phyloP scores from a whole-genome alignment of 768 basidiomycete species.

The Tylopilus sp. region DNA sequence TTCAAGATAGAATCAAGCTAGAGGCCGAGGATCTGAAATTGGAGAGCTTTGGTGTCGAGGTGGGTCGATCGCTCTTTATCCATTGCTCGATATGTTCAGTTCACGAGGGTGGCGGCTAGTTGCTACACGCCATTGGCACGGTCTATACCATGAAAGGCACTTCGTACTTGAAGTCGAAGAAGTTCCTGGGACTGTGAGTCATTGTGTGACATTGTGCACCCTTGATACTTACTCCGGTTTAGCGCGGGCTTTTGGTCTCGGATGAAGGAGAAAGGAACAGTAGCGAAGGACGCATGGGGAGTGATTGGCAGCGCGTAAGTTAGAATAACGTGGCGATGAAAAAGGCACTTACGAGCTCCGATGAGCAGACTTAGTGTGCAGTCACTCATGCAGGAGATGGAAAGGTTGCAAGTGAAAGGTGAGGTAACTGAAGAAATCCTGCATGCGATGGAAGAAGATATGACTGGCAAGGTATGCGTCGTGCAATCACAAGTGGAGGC shows the following conservation, averaged over 20 bases:
- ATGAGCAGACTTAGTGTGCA: conserved; percentile 24
- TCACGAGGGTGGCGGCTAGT: conserved; percentile 34
- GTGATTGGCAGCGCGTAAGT: conserved; percentile 92
- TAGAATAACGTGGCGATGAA: conserved; percentile 36
- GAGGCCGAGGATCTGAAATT: conserved; percentile 96
- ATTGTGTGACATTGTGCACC: conserved; percentile 4
- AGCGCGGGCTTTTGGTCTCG: conserved; percentile 91
- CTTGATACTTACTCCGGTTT: conserved; percentile 8
- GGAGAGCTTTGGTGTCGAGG: conserved; percentile 97
- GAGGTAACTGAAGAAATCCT: conserved; percentile 84
- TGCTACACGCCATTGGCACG: conserved; percentile 85
- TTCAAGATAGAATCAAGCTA: conserved; percentile 68
- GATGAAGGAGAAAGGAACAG: conserved; percentile 88
- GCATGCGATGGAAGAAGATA: conserved; percentile 83
- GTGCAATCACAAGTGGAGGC: not conserved
- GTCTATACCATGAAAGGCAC: conserved; percentile 94
- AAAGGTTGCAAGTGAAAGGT: conserved; percentile 84
- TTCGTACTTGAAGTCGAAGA: conserved; percentile 86
- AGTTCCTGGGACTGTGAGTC: conserved; percentile 84
- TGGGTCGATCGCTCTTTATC: conserved; percentile 32
- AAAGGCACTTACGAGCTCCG: conserved; percentile 50
- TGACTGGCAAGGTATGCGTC: conserved; percentile 77
- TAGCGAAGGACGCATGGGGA: conserved; percentile 96
- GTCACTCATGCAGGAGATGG: conserved; percentile 67
- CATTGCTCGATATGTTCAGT: conserved; percentile 1